Evolutionary conservation across 2,329 filamentous ascomycete species (phyloP).

Genomic region (Cladosporium colombiae): DNA sequence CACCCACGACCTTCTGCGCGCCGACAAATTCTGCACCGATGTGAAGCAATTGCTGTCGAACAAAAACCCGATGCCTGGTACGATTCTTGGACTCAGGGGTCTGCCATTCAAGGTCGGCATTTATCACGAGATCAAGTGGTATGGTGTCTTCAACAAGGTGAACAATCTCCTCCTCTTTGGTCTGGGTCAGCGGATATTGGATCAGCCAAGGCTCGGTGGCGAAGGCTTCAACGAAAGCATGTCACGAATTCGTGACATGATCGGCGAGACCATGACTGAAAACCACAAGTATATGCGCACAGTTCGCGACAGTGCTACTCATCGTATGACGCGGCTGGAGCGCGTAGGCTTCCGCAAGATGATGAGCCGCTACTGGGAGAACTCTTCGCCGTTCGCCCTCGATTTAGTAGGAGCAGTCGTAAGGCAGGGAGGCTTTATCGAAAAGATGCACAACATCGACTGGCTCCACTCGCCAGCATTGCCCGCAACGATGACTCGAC

Average conservation of each 20-base stretch:
- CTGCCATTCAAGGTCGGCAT: slow-evolving; percentile 39
- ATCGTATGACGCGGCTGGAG: slow-evolving; percentile 25
- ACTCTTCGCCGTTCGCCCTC: slow-evolving; percentile 63
- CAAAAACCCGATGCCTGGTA: slow-evolving; percentile 65
- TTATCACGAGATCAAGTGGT: background rate
- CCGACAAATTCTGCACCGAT: slow-evolving; percentile 63
- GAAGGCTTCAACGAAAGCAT: slow-evolving; percentile 43
- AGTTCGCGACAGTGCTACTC: slow-evolving; percentile 32
- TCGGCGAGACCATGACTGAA: slow-evolving; percentile 49
- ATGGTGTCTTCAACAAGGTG: background rate
- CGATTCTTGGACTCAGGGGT: slow-evolving; percentile 60
- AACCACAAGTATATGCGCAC: slow-evolving; percentile 42
- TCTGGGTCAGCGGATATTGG: slow-evolving; percentile 46
- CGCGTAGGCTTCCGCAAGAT: slow-evolving; percentile 59
- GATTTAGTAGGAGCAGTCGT: slow-evolving; percentile 67
- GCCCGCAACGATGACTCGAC: slow-evolving; percentile 62
- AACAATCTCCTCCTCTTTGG: slow-evolving; percentile 46
- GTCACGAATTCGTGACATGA: slow-evolving; percentile 51
- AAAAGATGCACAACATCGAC: slow-evolving; percentile 75
- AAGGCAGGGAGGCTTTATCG: slow-evolving; percentile 65
- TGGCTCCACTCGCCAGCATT: slow-evolving; percentile 74
- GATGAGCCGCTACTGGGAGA: slow-evolving; percentile 72
- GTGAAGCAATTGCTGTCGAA: slow-evolving; percentile 49
- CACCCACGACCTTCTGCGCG: slow-evolving; percentile 60
- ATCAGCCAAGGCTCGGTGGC: slow-evolving; percentile 5